Base-by-base conservation (phyloP, 805 yeast species). In the Wickerhamiella parazyma region DNA sequence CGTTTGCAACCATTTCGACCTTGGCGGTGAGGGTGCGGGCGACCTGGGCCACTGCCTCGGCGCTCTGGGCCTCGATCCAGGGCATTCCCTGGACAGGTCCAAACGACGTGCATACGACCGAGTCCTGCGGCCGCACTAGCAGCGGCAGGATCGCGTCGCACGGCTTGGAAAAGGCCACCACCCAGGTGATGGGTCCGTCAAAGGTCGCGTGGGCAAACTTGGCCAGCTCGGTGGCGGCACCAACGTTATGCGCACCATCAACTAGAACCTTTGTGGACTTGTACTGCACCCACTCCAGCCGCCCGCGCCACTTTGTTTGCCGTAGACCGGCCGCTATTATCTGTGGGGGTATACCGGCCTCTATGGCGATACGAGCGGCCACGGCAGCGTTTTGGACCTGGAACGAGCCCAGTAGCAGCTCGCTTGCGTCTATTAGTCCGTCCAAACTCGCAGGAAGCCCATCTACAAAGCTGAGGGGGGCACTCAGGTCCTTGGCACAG, bases 161-260 rank as follows among this genome's bases (percentile, higher is more conserved):
- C 55, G 14, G 75, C 70, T 55, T 91, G 81, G 95, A 82, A 33
- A 86, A 71, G 0, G 85, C 95, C 35, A 85, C 59, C 0, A 89
- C 67, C 59, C 79, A 84, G 25, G 73, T 65, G 2, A 75, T 49
- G 49, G 71, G 62, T 48, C 48, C 50, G 1, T 59, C 54, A 33
- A 55, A 47, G 1, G 45, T 35, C 1, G 46, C 31, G 5, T 66
- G 59, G 1, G 86, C 60, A 55, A 67, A 84, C 33, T 67, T 67
- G 0, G 70, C 71, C 24, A 91, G 64, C 53, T 80, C 84, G n/a
- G 63, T 60, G 0, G 95, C 91, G 0, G 96, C 94, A 47, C 78
- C 75, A 5, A 75, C 76, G 57, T 91, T 91, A 58, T 91, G 97
- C 0, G 97, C 96, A 2, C 97, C 97, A 62, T 89, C 97, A 2